Base-by-base conservation (phyloP, 352 stramenopile species). In the Pythium aristosporum region DNA sequence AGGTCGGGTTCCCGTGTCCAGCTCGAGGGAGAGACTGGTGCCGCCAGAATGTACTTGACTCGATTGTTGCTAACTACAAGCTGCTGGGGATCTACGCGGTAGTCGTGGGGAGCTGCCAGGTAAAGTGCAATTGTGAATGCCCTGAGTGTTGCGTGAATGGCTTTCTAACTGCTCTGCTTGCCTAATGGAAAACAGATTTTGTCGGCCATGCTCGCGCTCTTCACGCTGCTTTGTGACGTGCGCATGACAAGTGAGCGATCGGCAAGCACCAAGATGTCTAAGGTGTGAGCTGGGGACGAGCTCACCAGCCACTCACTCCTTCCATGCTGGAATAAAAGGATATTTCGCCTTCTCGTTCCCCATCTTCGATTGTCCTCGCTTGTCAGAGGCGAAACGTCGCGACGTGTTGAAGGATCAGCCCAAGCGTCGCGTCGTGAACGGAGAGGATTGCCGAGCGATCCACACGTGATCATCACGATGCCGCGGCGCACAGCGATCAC, bases 141-240 rank as follows among this genome's bases (percentile, higher is more conserved):
- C 2, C 9, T 3, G 21, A 46, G 1, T 18, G 18, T 21, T 18
- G 39, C 15, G 7, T 25, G 16, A 28, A 56, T 28, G 15, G 1
- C 21, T 12, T 30, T 16, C 32, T 47, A 47, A 57, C 48, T n/a
- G 32, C 8, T n/a, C 39, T 42, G 18, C 4, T 41, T 55, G 1
- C 48, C 25, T 30, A 16, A 0, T 49, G 23, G 25, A 16, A 25
- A 18, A 23, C 25, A 91, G 72, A 23, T 88, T 0, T 13, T 89
- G 2, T 81, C 78, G 25, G 79, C 70, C 5, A 18, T 66, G 1
- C 75, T 91, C 9, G 72, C 73, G 20, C 20, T 88, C 3, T 87
- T 87, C 61, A 89, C 80, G 1, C 50, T 91, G 3, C 59, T 89
- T 16, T 89, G 73, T 43, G 82, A 91, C 28, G 72, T 88, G 41